Base-by-base conservation (phyloP, 2,329 filamentous ascomycete species). In the Elsinoe necatrix region DNA sequence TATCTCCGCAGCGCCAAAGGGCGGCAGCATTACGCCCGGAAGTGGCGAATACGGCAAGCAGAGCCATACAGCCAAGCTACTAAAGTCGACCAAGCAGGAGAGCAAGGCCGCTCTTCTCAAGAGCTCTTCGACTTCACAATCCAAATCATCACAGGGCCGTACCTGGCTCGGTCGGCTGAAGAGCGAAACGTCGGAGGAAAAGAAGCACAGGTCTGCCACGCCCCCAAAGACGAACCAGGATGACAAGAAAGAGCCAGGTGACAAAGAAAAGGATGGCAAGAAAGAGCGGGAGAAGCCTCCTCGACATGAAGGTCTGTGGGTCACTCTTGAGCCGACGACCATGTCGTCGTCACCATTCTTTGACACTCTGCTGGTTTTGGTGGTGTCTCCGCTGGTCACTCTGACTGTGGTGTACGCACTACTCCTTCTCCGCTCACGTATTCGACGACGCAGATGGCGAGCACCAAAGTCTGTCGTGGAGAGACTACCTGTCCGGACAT, bases 401-500 rank as follows among this genome's bases (percentile, higher is more conserved):
- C 73, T 98, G 65, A 95, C 89, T 2, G 85, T 96, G 4, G 92
- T 98, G 1, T 97, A 97, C 67, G 86, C 89, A 11, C 78, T 97
- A 9, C 78, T 97, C 4, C 80, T 97, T 39, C 76, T 97, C 35
- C 85, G 93, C 56, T 91, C 91, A 47, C 86, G 91, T 59, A 95
- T 96, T 63, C 85, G 92, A 52, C 82, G 92, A 59, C 82, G 92
- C 61, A 82, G 92, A 63, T 98, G 93, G 92, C 83, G 93, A 65
- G 93, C 93, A n/a, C 93, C 93, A 4, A 98, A 98, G 71, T 95
- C 89, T 0, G 84, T 98, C 0, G 91, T 98, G 16, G 91, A 96
- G 63, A 85, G 87, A 58, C 79, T 98, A n/a, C 93, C 93, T 1
- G 90, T 98, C 12, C 84, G 92, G 58, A 97, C 91, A 0, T 98